phyloP scores from a whole-genome alignment of 108 stramenopile genomes.

The Stephanodiscus triporus region DNA sequence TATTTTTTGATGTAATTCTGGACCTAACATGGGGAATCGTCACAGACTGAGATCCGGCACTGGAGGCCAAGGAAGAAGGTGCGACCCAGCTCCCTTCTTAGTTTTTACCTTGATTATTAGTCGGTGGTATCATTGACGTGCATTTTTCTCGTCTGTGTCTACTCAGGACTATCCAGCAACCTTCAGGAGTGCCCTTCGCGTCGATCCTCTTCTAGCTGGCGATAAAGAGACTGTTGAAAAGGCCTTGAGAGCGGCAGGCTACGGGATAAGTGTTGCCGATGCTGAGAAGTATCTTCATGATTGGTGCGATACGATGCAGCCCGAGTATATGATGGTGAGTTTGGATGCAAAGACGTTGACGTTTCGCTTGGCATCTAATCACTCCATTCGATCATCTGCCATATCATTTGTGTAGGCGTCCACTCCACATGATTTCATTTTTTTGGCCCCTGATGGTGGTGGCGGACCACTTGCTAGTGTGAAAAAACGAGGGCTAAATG shows the following conservation, averaged over 20 bases:
- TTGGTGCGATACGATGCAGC: slow-evolving; percentile 86
- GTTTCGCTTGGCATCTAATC: too few species aligned
- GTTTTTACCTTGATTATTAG: slow-evolving; percentile 2
- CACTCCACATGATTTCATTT: slow-evolving; percentile 85
- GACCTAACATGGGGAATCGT: too few species aligned
- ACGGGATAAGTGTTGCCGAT: slow-evolving; percentile 66
- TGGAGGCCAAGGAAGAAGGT: slow-evolving; percentile 71
- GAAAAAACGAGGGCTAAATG: slow-evolving; percentile 58
- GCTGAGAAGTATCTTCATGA: slow-evolving; percentile 78
- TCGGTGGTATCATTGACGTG: neutral
- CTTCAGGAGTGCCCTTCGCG: slow-evolving; percentile 86
- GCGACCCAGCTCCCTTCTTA: neutral
- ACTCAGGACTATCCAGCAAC: slow-evolving; percentile 50
- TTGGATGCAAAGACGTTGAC: neutral
- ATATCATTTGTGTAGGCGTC: slow-evolving; percentile 47
- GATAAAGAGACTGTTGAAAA: slow-evolving; percentile 62
- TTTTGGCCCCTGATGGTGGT: slow-evolving; percentile 32
- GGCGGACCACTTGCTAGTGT: slow-evolving; percentile 47
- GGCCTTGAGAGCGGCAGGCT: slow-evolving; percentile 70
- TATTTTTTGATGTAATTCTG: too few species aligned
- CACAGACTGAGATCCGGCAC: slow-evolving; percentile 63
- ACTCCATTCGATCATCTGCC: neutral
- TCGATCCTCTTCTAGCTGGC: slow-evolving; percentile 88
- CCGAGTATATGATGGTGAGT: slow-evolving; percentile 86
- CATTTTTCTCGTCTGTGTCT: neutral